Conservation (phyloP, 2,329 filamentous ascomycete genomes). For the Cryphonectria naterciae region DNA sequence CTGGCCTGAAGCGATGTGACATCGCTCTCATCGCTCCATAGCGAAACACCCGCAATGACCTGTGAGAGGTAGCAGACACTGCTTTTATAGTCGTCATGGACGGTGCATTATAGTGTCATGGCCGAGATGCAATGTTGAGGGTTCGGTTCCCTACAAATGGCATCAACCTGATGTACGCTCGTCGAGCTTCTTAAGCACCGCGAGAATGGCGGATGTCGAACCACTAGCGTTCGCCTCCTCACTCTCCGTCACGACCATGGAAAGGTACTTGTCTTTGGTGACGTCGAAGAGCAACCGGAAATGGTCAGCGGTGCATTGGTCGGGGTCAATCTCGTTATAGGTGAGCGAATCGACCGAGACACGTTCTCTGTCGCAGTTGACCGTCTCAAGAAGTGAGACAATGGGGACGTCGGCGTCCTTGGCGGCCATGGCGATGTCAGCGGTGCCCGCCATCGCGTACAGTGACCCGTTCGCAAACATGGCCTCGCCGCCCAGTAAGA, state of each 20-base stretch:
- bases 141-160: background rate
- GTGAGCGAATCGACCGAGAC: constrained; percentile 92
- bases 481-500: constrained; percentile 86
- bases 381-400: constrained; percentile 87
- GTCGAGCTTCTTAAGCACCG: constrained; percentile 60
- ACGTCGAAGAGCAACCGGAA: constrained; percentile 85
- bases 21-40: too few species aligned
- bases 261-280: constrained; percentile 83
- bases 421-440: constrained; percentile 82
- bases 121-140: background rate
- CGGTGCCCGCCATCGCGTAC: constrained; percentile 86
- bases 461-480: constrained; percentile 95
- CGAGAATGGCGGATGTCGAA: constrained; percentile 81
- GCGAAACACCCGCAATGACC: background rate
- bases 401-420: constrained; percentile 77
- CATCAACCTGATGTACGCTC: constrained; percentile 45
- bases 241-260: constrained; percentile 89
- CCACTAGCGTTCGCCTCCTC: constrained; percentile 89
- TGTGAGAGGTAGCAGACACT: background rate
- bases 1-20: background rate
- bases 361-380: constrained; percentile 87
- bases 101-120: background rate
- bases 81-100: background rate
- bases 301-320: constrained; percentile 60
- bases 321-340: constrained; percentile 87